Conservation (phyloP, 164 flowering plant species). For the Amborella trichopoda region DNA sequence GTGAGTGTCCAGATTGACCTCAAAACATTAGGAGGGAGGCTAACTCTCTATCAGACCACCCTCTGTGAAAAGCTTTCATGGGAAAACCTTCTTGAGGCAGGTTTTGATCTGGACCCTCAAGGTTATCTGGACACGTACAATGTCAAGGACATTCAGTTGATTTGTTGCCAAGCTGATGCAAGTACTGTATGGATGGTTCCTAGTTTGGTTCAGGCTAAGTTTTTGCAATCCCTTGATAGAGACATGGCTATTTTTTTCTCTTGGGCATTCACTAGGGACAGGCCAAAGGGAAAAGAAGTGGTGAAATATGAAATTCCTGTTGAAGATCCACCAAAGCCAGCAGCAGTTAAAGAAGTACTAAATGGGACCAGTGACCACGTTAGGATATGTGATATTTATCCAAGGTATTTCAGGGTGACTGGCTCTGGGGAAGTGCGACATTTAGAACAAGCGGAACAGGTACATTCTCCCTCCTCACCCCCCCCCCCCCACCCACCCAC, state of each 20-base stretch:
- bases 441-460: slow-evolving; percentile 58
- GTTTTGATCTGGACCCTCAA: slow-evolving; percentile 40
- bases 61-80: slow-evolving; percentile 63
- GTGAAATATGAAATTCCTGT: slow-evolving; percentile 53
- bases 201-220: slow-evolving; percentile 48
- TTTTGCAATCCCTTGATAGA: slow-evolving; percentile 42
- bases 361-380: slow-evolving; percentile 69
- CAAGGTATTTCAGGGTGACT: slow-evolving; percentile 77
- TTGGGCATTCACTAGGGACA: slow-evolving; percentile 73
- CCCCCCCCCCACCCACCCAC: too few species aligned
- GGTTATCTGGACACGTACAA: slow-evolving; percentile 49
- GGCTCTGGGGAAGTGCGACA: slow-evolving; percentile 90
- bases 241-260: slow-evolving; percentile 47
- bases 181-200: slow-evolving; percentile 82
- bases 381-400: slow-evolving; percentile 45
- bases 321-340: slow-evolving; percentile 42
- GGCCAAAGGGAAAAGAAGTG: slow-evolving; percentile 93
- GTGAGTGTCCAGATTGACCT: slow-evolving; percentile 73
- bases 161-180: slow-evolving; percentile 95
- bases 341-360: slow-evolving; percentile 53
- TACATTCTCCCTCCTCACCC: not conserved
- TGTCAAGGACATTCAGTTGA: slow-evolving; percentile 68
- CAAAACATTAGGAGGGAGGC: slow-evolving; percentile 63
- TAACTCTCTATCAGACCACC: slow-evolving; percentile 72
- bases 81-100: slow-evolving; percentile 24